Conservation (phyloP, 768 basidiomycete species). For the Pisolithus microcarpus region DNA sequence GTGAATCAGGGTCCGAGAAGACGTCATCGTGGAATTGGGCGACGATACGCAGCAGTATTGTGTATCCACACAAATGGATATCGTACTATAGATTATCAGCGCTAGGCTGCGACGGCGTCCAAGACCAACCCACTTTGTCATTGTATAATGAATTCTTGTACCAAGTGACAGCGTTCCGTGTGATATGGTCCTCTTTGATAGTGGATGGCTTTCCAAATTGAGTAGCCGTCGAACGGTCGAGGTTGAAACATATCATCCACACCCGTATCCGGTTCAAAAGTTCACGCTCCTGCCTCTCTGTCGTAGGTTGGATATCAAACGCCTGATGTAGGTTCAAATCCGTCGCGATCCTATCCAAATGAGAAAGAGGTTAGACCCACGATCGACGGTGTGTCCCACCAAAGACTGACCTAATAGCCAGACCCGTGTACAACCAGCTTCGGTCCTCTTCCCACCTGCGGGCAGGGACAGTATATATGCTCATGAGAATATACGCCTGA, state of each 20-base stretch:
- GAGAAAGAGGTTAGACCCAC: neutral
- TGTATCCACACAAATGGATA: constrained; percentile 68
- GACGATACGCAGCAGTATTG: constrained; percentile 61
- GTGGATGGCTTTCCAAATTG: constrained; percentile 88
- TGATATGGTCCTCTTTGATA: constrained; percentile 77
- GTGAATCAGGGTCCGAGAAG: constrained; percentile 61
- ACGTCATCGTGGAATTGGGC: constrained; percentile 72
- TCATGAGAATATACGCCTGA: constrained; percentile 89
- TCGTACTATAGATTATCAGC: constrained; percentile 45
- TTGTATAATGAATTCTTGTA: constrained; percentile 64
- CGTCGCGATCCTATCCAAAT: constrained; percentile 64
- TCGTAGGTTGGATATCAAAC: constrained; percentile 50
- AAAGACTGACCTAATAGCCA: constrained; percentile 60
- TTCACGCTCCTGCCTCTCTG: constrained; percentile 74
- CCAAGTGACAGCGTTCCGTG: constrained; percentile 68
- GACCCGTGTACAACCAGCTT: constrained; percentile 83
- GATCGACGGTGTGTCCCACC: too few relatives aligned
- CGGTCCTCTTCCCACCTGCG: constrained; percentile 85
- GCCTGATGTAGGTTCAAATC: constrained; percentile 81
- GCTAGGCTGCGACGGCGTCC: neutral
- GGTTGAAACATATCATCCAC: constrained; percentile 87
- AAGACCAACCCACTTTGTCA: constrained; percentile 35
- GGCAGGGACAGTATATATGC: constrained; percentile 72
- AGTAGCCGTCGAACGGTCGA: constrained; percentile 82
- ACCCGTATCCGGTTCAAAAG: constrained; percentile 77